These are phyloP conservation scores for Xylariaceae sp. DNA, from an alignment of 2,329 filamentous ascomycete genomes.

Conservation along the genomic window DNA sequence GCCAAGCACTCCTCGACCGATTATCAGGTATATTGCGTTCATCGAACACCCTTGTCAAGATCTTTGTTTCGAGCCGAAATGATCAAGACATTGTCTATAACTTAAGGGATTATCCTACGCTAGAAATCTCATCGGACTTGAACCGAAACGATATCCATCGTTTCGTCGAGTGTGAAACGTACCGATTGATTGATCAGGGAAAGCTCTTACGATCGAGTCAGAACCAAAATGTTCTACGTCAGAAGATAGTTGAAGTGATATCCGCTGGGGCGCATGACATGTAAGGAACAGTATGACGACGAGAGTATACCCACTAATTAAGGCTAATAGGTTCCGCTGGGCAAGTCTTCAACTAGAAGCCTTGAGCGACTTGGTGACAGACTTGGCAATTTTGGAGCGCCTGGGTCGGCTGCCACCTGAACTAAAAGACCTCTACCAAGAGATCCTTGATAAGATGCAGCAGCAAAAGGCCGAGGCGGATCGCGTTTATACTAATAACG, in stretches of 20 bases:
- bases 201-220: not conserved
- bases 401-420: not conserved
- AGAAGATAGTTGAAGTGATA: not conserved
- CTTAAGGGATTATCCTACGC: not conserved
- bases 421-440: conserved; percentile 1
- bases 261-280: not conserved
- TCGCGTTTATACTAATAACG: conserved; percentile 1
- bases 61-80: conserved; percentile 7
- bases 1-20: not conserved
- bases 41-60: conserved; percentile 2
- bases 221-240: not conserved
- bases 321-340: conserved; percentile 3
- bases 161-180: conserved; percentile 1
- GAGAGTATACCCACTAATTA: conserved; percentile 1
- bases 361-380: not conserved
- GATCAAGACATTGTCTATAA: not conserved
- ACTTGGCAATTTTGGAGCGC: not conserved
- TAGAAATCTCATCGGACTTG: conserved; percentile 4
- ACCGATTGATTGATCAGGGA: not conserved
- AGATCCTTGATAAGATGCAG: conserved; percentile 3
- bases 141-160: not conserved
- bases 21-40: not conserved
- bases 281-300: not conserved
- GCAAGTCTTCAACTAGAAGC: conserved; percentile 4
- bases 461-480: not conserved